Evolutionary conservation across 169 alveolate species (phyloP).

Genomic region (Eimeria maxima): DNA sequence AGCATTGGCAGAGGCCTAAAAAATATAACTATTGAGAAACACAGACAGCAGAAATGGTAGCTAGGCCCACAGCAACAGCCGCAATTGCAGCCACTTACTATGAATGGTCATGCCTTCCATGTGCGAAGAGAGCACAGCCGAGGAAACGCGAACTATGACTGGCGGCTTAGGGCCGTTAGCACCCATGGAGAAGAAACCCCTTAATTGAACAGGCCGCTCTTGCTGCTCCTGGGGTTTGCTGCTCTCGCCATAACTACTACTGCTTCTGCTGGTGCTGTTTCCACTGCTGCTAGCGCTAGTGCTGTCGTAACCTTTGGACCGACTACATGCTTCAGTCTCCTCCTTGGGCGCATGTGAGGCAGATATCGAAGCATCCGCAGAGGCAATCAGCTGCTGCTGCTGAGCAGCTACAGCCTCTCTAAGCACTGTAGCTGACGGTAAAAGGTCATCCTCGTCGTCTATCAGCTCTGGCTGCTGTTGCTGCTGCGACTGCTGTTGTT

Average conservation of each 20-base stretch:
- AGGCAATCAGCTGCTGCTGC: slow-evolving; percentile 46
- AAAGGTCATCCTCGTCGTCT: slow-evolving; percentile 42
- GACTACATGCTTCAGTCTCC: not conserved
- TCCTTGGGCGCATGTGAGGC: not conserved
- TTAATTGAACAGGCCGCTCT: slow-evolving; percentile 26
- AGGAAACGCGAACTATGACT: slow-evolving; percentile 39
- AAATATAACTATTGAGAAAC: not conserved
- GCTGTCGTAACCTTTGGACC: not conserved
- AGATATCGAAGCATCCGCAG: not conserved
- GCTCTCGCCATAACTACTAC: not conserved
- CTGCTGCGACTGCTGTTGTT: slow-evolving; percentile 49
- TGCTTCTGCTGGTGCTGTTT: not conserved
- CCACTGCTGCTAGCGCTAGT: not conserved
- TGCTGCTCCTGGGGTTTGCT: slow-evolving; percentile 38
- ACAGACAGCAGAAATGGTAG: not conserved
- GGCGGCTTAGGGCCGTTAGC: slow-evolving; percentile 21
- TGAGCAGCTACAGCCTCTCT: slow-evolving; percentile 58
- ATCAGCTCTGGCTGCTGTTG: slow-evolving; percentile 51
- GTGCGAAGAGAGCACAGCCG: slow-evolving; percentile 37
- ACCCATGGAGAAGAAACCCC: slow-evolving; percentile 57
- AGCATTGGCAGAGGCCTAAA: not conserved
- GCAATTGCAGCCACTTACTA: slow-evolving; percentile 33
- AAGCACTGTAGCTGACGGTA: slow-evolving; percentile 68
- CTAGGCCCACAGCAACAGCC: not conserved
- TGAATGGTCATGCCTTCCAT: not conserved